phyloP scores from a whole-genome alignment of 2,329 filamentous ascomycete species.

The Talaromyces sp. region DNA sequence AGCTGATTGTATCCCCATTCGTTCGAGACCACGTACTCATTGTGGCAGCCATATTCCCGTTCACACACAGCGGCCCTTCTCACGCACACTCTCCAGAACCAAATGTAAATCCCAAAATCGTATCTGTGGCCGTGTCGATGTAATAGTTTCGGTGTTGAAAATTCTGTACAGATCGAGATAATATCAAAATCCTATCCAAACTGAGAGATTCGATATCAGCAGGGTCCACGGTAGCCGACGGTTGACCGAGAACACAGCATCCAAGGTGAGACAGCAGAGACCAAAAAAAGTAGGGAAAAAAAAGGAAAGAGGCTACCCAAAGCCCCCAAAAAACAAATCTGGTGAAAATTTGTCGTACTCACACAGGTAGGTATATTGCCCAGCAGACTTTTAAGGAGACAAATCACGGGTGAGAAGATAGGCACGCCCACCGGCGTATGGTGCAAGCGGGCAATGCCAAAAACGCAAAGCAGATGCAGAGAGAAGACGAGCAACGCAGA shows the following conservation, averaged over 20 bases:
- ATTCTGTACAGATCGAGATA: background rate
- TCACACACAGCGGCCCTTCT: slow-evolving; percentile 2
- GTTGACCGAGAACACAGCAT: background rate
- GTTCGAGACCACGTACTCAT: slow-evolving; percentile 32
- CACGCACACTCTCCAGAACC: background rate
- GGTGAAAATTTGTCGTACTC: slow-evolving; percentile 5
- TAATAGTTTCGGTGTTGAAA: background rate
- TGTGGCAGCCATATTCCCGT: slow-evolving; percentile 36
- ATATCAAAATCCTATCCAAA: slow-evolving; percentile 6
- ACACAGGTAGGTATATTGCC: slow-evolving; percentile 14
- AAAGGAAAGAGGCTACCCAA: background rate
- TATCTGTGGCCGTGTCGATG: background rate
- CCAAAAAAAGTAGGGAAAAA: background rate
- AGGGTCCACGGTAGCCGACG: background rate
- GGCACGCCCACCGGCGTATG: background rate
- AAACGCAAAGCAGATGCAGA: background rate
- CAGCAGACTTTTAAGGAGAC: slow-evolving; percentile 19
- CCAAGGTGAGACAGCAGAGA: background rate
- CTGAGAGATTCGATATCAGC: slow-evolving; percentile 7
- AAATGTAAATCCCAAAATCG: background rate
- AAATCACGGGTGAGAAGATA: background rate
- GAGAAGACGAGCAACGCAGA: background rate
- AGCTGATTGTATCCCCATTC: background rate
- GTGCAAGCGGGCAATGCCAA: background rate
- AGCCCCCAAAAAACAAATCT: background rate